phyloP scores from a whole-genome alignment of 31 red algal species.

The Endocladia muricata region DNA sequence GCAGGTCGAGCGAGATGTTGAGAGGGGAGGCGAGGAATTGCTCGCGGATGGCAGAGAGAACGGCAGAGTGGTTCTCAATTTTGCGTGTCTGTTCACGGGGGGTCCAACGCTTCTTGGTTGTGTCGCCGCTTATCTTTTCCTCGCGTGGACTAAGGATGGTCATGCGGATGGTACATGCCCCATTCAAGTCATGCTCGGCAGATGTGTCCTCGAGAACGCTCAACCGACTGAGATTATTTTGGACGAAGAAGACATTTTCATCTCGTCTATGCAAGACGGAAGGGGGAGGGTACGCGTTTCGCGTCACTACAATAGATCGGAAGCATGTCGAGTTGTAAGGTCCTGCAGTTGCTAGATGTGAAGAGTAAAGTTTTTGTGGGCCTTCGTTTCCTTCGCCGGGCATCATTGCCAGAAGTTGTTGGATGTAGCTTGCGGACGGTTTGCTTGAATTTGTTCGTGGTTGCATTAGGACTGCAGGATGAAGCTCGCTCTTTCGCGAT shows the following conservation, averaged over 20 bases:
- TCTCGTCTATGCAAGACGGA: slow-evolving; percentile 17
- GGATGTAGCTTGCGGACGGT: slow-evolving; percentile 19
- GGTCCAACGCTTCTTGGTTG: background rate
- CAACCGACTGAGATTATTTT: slow-evolving; percentile 37
- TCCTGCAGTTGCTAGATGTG: slow-evolving; percentile 14
- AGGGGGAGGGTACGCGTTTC: slow-evolving; percentile 41
- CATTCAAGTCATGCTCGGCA: background rate
- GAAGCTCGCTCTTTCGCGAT: background rate
- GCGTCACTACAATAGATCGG: slow-evolving; percentile 36
- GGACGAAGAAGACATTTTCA: slow-evolving; percentile 40
- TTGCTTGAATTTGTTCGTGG: background rate
- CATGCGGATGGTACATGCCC: slow-evolving; percentile 24
- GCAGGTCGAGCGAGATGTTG: background rate
- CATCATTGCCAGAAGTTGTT: slow-evolving; percentile 36
- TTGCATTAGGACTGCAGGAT: slow-evolving; percentile 22
- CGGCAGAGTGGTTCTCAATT: slow-evolving; percentile 2
- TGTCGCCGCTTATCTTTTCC: slow-evolving; percentile 1
- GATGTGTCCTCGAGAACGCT: background rate
- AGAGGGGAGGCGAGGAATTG: background rate
- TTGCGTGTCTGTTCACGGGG: slow-evolving; percentile 5
- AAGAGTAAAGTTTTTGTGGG: slow-evolving; percentile 4
- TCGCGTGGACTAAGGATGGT: slow-evolving; percentile 22
- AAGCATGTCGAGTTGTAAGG: slow-evolving; percentile 33
- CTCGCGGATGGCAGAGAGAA: background rate
- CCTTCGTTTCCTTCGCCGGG: background rate